A percentile compares a stretch with the other conserved stretches of the same genome.
Conservation (phyloP, 345 rosid genomes). For the Aquilaria yunnanensis region DNA sequence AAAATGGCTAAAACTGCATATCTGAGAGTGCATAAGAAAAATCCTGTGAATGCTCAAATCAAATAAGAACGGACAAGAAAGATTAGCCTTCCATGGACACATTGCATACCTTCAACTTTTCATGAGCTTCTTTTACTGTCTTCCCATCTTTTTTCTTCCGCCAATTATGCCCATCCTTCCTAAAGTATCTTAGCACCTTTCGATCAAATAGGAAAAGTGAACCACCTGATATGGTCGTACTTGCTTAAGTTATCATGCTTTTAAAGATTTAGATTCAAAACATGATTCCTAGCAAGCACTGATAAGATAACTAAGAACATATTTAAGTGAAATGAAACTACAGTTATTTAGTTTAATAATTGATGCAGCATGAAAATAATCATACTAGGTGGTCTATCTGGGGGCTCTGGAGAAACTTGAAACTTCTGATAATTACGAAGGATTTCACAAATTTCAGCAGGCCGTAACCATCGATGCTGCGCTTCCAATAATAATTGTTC, state of each 20-base stretch:
- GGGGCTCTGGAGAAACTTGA: constrained; percentile 72
- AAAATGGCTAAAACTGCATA: too few species aligned
- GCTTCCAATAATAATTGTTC: constrained; percentile 54
- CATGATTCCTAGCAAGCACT: not conserved
- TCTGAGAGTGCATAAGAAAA: too few species aligned
- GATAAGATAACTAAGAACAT: not conserved
- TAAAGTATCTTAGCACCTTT: constrained; percentile 84
- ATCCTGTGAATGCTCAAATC: constrained; percentile 2
- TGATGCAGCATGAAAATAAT: constrained; percentile 5
- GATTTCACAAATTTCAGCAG: constrained; percentile 93
- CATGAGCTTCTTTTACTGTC: constrained; percentile 90
- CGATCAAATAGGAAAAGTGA: constrained; percentile 90
- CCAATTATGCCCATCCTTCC: constrained; percentile 95
- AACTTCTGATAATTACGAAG: constrained; percentile 75
- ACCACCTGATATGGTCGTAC: constrained; percentile 61
- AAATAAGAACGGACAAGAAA: constrained; percentile 1
- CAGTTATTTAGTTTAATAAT: not conserved
- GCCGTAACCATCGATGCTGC: constrained; percentile 88
- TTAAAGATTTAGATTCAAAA: not conserved
- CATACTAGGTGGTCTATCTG: constrained; percentile 75
- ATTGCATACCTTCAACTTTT: constrained; percentile 63
- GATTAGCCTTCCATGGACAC: not conserved
- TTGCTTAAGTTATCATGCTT: not conserved
- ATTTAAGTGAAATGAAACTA: not conserved
- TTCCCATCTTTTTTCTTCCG: constrained; percentile 89